Base-by-base conservation (phyloP, 345 rosid genomes). In the Odontarrhena argentea region DNA sequence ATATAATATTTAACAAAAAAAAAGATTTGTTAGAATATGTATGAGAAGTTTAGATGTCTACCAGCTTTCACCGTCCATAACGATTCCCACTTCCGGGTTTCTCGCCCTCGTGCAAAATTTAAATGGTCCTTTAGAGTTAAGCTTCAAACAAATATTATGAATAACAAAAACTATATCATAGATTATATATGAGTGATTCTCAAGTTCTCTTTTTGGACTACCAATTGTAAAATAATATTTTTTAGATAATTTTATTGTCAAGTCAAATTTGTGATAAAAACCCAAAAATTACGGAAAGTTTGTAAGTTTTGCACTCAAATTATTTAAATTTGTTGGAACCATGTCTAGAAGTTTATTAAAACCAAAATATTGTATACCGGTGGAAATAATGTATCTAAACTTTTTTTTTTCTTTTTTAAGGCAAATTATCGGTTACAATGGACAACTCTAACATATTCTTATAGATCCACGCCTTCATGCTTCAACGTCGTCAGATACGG, bases 31-130 rank as follows among this genome's bases (percentile, higher is more conserved):
- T 18, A 18, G 22, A 18, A 18, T 18, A 18, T 18, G 22, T 18
- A 18, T 18, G 22, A 18, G 22, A 18, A 18, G 22, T 18, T 18
- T 18, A 18, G 22, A 18, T 18, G 22, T 12, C 35, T 42, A 53
- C 62, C 57, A 70, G 56, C 70, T 71, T 18, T 62, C 74, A 54
- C 65, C 69, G 75, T 65, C 65, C 69, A 55, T 40, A 63, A 46
- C 42, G 26, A 28, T 46, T 40, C 55, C 45, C 22, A 63, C 8
- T 66, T 47, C 57, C 75, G 52, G 63, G 28, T 55, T 71, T 55
- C 75, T 55, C 75, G 64, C 63, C 50, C 53, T 63, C 51, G 43
- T 55, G 74, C 64, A 15, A 18, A 11, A 36, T 36, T 63, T 38
- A 51, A 45, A 46, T 55, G 37, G 58, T 71, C 58, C 70, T 71